Percentiles rank a stretch among this genome's conserved stretches.
Evolutionary conservation across 208 protist genomes (phyloP).

Genomic region (Willaertia magna): DNA sequence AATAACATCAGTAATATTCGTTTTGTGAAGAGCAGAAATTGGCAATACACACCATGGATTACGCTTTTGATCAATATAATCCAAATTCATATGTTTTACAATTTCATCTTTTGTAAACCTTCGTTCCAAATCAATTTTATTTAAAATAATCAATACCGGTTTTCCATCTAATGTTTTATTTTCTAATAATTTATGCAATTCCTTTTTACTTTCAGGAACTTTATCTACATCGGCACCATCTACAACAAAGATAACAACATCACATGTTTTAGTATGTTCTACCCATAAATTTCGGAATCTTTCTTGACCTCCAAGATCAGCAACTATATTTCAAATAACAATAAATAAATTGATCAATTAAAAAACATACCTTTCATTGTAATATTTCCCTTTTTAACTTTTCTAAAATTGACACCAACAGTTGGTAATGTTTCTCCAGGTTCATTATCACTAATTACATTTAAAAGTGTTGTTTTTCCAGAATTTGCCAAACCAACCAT

Average conservation of each 20-base stretch:
- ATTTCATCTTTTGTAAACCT: slow-evolving; percentile 58
- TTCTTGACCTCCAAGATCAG: slow-evolving; percentile 57
- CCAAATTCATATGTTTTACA: slow-evolving; percentile 47
- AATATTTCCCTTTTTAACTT: slow-evolving; percentile 53
- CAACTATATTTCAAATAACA: slow-evolving; percentile 28
- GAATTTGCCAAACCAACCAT: slow-evolving; percentile 55
- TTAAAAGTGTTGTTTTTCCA: slow-evolving; percentile 62
- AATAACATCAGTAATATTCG: slow-evolving; percentile 54
- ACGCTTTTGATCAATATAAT: slow-evolving; percentile 25
- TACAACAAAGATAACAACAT: slow-evolving; percentile 56
- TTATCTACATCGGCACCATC: slow-evolving; percentile 44
- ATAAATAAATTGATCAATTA: neutral
- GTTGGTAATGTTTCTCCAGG: slow-evolving; percentile 54
- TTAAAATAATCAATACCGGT: slow-evolving; percentile 55
- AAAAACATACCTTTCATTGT: slow-evolving; percentile 38
- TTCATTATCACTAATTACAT: slow-evolving; percentile 51
- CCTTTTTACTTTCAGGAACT: slow-evolving; percentile 38
- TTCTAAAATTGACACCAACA: slow-evolving; percentile 58
- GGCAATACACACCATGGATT: slow-evolving; percentile 51
- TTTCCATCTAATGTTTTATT: slow-evolving; percentile 40
- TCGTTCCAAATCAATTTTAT: slow-evolving; percentile 61
- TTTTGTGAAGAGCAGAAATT: slow-evolving; percentile 47
- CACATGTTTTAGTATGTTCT: slow-evolving; percentile 49
- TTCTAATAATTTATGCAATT: slow-evolving; percentile 51
- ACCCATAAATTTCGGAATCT: slow-evolving; percentile 48